Percentiles rank a stretch among this genome's conserved stretches.
Conservation (phyloP, 2,329 filamentous ascomycete genomes). For the Leptographium procerum region DNA sequence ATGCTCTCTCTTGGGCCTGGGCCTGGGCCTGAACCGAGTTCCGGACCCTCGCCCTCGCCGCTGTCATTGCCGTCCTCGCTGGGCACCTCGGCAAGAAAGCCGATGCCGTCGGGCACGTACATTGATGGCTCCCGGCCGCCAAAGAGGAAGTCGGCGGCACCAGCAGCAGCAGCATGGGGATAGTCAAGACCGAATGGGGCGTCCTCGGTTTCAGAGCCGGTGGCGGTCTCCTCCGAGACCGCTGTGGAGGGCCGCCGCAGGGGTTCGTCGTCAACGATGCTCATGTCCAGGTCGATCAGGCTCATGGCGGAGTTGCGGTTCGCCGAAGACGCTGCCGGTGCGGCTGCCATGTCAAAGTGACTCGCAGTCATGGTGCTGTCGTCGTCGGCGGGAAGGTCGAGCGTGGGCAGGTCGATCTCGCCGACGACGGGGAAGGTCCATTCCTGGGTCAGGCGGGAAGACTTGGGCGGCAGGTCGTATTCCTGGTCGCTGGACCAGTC, state of each 20-base stretch:
- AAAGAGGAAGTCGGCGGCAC: conserved; percentile 8
- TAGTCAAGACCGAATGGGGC: conserved; percentile 32
- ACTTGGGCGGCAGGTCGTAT: background rate
- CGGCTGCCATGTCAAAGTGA: conserved; percentile 9
- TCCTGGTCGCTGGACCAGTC: conserved; percentile 18
- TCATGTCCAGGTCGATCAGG: conserved; percentile 23
- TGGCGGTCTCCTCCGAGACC: conserved; percentile 37
- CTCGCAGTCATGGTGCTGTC: conserved; percentile 20
- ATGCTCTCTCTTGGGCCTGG: no score
- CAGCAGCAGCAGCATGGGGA: background rate
- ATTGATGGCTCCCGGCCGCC: conserved; percentile 42
- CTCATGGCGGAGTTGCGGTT: conserved; percentile 22
- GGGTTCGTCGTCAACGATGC: conserved; percentile 30
- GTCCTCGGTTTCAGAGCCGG: conserved; percentile 20
- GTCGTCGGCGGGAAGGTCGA: conserved; percentile 25
- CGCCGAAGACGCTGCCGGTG: conserved; percentile 2
- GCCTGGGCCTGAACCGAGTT: no score
- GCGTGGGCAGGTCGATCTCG: conserved; percentile 32
- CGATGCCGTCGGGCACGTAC: conserved; percentile 39
- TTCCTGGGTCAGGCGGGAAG: background rate
- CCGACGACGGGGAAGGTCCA: background rate
- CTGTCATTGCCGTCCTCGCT: background rate
- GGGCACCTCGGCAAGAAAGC: conserved; percentile 24
- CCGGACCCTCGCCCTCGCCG: background rate
- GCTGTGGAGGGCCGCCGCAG: conserved; percentile 47